A percentile compares a stretch with the other conserved stretches of the same genome.
Evolutionary conservation across 1,284 basidiomycete species (phyloP).

Genomic region (Malassezia dermatis): DNA sequence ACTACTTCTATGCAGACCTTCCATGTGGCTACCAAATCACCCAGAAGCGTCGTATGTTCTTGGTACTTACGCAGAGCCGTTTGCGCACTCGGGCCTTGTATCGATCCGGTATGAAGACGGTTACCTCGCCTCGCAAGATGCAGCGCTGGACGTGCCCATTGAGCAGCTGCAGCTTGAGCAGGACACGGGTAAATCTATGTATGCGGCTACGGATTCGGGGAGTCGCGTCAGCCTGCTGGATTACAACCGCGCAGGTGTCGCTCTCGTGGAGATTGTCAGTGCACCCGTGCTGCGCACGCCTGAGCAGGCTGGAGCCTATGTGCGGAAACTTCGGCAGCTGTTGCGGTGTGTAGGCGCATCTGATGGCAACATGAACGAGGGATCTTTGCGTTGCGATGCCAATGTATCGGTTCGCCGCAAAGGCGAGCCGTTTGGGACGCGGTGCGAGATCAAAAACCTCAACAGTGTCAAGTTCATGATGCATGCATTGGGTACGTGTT

Average conservation of each 20-base stretch:
- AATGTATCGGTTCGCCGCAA: slow-evolving; percentile 63
- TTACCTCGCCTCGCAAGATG: slow-evolving; percentile 46
- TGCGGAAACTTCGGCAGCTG: slow-evolving; percentile 69
- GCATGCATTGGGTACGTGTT: slow-evolving; percentile 66
- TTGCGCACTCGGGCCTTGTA: slow-evolving; percentile 64
- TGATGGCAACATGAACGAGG: slow-evolving; percentile 91
- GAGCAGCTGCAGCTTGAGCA: slow-evolving; percentile 68
- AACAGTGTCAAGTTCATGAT: slow-evolving; percentile 81
- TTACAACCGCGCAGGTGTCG: slow-evolving; percentile 78
- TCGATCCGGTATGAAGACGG: slow-evolving; percentile 49
- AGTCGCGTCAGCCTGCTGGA: slow-evolving; percentile 56
- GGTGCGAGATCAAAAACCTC: slow-evolving; percentile 95
- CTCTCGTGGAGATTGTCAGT: slow-evolving; percentile 91
- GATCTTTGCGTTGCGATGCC: slow-evolving; percentile 71
- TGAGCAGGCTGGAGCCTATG: slow-evolving; percentile 82
- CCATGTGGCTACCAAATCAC: slow-evolving; percentile 94
- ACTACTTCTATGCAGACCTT: slow-evolving; percentile 94
- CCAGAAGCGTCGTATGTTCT: slow-evolving; percentile 65
- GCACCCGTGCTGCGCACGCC: slow-evolving; percentile 81
- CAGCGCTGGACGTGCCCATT: slow-evolving; percentile 59
- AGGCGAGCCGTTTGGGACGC: slow-evolving; percentile 62
- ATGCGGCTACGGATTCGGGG: slow-evolving; percentile 46
- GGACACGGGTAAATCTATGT: slow-evolving; percentile 85
- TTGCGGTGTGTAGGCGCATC: slow-evolving; percentile 74
- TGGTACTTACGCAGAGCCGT: slow-evolving; percentile 54